These are phyloP conservation scores for Quercus ilex DNA, from an alignment of 306 rosid species.

Conservation along the genomic window DNA sequence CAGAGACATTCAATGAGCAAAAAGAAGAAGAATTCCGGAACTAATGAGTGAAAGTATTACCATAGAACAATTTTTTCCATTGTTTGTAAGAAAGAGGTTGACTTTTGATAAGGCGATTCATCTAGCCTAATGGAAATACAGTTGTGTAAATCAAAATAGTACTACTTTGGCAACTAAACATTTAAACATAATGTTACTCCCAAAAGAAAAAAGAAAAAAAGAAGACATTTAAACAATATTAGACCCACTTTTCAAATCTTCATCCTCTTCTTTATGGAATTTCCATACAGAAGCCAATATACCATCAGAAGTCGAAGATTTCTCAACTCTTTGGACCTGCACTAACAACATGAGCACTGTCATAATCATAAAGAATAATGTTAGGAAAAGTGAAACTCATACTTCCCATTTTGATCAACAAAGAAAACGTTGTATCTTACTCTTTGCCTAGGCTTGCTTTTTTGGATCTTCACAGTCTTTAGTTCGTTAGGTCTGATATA, in stretches of 20 bases:
- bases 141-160: background rate
- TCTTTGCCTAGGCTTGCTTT: conserved; percentile 11
- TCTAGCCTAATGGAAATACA: too few relatives aligned
- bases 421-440: conserved; percentile 12
- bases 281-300: conserved; percentile 48
- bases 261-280: conserved; percentile 36
- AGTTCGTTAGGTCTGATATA: conserved; percentile 21
- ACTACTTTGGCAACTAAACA: background rate
- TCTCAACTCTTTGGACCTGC: conserved; percentile 22
- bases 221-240: background rate
- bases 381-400: background rate
- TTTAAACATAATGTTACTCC: background rate
- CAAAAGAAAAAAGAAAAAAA: background rate
- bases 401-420: too few relatives aligned
- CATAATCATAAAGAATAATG: background rate
- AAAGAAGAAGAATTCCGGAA: too few relatives aligned
- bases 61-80: too few relatives aligned
- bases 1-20: too few relatives aligned
- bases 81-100: too few relatives aligned
- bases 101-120: too few relatives aligned
- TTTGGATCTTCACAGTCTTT: conserved; percentile 27
- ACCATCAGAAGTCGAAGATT: conserved; percentile 25
- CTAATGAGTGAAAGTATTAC: too few relatives aligned
- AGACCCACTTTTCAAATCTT: background rate
- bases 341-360: background rate